A percentile compares a stretch with the other conserved stretches of the same genome.
Evolutionary conservation across 2,329 filamentous ascomycete species (phyloP).

Genomic region (Diplodia scrobiculata): DNA sequence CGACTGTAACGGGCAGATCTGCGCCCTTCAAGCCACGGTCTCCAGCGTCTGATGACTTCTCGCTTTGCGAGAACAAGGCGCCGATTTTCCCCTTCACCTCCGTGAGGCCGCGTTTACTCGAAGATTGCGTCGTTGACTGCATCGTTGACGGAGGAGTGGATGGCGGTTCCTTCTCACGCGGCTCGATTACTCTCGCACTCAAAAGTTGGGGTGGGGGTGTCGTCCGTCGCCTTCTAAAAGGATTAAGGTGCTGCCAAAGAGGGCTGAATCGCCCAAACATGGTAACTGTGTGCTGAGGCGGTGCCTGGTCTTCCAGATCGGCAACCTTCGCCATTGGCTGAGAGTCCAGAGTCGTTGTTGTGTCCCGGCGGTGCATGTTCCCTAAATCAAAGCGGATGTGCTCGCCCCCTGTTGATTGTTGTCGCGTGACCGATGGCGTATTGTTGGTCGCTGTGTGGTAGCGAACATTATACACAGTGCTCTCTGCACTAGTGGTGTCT

Average conservation of each 20-base stretch:
- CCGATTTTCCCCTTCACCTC: slow-evolving; percentile 51
- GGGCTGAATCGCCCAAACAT: slow-evolving; percentile 26
- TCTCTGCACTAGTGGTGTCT: slow-evolving; percentile 64
- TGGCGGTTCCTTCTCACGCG: slow-evolving; percentile 41
- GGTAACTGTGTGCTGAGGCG: slow-evolving; percentile 25
- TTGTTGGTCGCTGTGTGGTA: slow-evolving; percentile 55
- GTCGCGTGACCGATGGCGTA: slow-evolving; percentile 50
- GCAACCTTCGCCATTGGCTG: slow-evolving; percentile 14
- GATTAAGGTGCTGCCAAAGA: slow-evolving; percentile 43
- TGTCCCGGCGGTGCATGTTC: slow-evolving; percentile 5
- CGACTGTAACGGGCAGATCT: slow-evolving; percentile 60
- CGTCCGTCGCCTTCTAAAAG: slow-evolving; percentile 60
- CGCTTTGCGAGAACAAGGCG: slow-evolving; percentile 53
- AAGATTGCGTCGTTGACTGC: slow-evolving; percentile 25
- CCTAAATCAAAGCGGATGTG: slow-evolving; percentile 28
- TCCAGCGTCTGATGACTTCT: slow-evolving; percentile 48
- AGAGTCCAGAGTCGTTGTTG: slow-evolving; percentile 8
- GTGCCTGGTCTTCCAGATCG: slow-evolving; percentile 22
- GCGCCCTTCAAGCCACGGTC: slow-evolving; percentile 40
- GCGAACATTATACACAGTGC: slow-evolving; percentile 65
- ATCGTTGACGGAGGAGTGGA: background rate
- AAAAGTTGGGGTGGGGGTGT: slow-evolving; percentile 63
- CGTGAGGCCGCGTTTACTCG: slow-evolving; percentile 50
- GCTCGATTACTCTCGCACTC: slow-evolving; percentile 56
- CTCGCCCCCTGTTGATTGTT: slow-evolving; percentile 32